Percentiles rank a stretch among this genome's conserved stretches.
Evolutionary conservation across 1,139 yeast species (phyloP).

Genomic region (Protomyces arabidopsidicola): DNA sequence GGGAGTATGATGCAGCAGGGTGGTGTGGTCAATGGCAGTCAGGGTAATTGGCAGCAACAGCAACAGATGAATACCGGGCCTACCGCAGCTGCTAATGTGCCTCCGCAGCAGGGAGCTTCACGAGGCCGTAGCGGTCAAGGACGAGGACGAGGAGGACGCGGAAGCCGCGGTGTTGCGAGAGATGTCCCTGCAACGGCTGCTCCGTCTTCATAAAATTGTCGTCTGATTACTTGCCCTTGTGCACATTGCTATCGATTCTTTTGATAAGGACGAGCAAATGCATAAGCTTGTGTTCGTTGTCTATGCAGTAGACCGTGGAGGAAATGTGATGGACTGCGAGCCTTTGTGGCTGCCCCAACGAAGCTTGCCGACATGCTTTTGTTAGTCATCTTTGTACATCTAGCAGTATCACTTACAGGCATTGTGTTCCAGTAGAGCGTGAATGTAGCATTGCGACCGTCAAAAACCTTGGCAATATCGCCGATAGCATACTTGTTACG

Average conservation of each 20-base stretch:
- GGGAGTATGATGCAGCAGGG: constrained; percentile 8
- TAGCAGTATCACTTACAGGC: constrained; percentile 45
- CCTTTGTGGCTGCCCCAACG: constrained; percentile 39
- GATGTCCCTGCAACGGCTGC: neutral
- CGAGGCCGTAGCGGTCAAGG: constrained; percentile 7
- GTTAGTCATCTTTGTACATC: neutral
- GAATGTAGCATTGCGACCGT: constrained; percentile 61
- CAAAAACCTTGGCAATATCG: constrained; percentile 55
- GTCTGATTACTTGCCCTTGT: neutral
- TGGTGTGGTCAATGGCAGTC: neutral
- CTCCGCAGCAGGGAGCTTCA: neutral
- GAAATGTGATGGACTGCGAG: constrained; percentile 28
- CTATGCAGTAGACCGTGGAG: constrained; percentile 10
- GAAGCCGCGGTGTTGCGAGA: constrained; percentile 20
- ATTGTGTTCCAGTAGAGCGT: constrained; percentile 87
- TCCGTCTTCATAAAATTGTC: neutral
- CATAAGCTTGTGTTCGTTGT: no score
- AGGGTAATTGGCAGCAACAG: constrained; percentile 3
- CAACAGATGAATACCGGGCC: neutral
- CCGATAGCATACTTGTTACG: constrained; percentile 79
- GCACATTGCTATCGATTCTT: neutral
- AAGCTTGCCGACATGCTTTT: constrained; percentile 63
- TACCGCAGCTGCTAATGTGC: neutral
- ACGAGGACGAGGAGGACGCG: constrained; percentile 28
- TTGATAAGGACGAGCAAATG: neutral